Conservation (phyloP, 148 eudicot genomes). For the Drosera capensis region DNA sequence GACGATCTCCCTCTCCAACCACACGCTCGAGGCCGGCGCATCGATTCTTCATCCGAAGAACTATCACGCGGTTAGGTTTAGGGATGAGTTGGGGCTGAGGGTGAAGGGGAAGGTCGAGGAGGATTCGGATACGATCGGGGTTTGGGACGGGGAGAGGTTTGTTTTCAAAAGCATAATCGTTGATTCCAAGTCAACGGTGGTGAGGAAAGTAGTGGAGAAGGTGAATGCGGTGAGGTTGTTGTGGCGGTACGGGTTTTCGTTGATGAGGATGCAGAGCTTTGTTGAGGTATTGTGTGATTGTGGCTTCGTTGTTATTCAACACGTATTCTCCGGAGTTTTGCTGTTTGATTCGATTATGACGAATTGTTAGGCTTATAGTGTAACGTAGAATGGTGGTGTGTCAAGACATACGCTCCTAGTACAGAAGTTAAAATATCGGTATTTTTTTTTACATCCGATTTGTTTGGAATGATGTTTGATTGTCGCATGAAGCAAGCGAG, state of each 20-base stretch:
- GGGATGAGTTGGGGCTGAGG: conserved; percentile 22
- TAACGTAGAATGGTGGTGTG: too few relatives aligned
- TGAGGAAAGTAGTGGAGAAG: conserved; percentile 24
- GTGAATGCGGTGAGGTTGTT: conserved; percentile 28
- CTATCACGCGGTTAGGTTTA: conserved; percentile 41
- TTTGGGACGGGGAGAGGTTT: conserved; percentile 67
- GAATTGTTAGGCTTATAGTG: too few relatives aligned
- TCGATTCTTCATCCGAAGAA: conserved; percentile 75
- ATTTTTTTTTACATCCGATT: too few relatives aligned
- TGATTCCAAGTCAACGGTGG: conserved; percentile 15
- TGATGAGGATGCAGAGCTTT: conserved; percentile 48
- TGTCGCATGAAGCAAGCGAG: too few relatives aligned
- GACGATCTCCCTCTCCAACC: conserved; percentile 42
- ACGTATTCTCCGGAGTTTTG: not conserved
- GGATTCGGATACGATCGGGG: conserved; percentile 32
- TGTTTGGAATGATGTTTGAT: too few relatives aligned
- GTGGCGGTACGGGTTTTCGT: conserved; percentile 63
- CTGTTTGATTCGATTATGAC: not conserved
- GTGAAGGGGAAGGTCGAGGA: conserved; percentile 12
- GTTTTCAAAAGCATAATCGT: conserved; percentile 36
- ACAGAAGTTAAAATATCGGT: too few relatives aligned
- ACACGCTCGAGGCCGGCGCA: conserved; percentile 84
- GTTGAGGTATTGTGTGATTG: conserved; percentile 79
- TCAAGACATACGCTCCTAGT: too few relatives aligned
- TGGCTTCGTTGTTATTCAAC: too few relatives aligned